Percentiles rank a stretch among this genome's conserved stretches.
Evolutionary conservation across 2,329 filamentous ascomycete species (phyloP).

Genomic region (Neofusicoccum kwambonambiense): DNA sequence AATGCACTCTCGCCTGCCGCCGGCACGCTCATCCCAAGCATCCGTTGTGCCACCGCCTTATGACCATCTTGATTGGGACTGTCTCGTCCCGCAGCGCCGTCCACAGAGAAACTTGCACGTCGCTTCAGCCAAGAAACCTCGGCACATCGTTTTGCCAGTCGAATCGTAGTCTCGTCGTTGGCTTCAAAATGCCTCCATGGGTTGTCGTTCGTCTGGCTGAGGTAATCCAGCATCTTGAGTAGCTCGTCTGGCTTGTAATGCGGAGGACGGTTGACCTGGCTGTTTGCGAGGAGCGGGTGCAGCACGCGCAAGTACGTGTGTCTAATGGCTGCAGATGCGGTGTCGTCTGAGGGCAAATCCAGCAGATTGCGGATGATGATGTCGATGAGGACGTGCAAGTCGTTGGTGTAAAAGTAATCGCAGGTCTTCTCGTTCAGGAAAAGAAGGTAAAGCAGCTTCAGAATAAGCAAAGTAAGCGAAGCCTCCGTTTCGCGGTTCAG

Average conservation of each 20-base stretch:
- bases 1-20: conserved; percentile 36
- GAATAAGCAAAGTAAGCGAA: conserved; percentile 88
- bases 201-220: conserved; percentile 58
- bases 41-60: conserved; percentile 38
- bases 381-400: conserved; percentile 88
- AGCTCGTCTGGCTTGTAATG: conserved; percentile 93
- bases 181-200: conserved; percentile 66
- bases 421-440: conserved; percentile 90
- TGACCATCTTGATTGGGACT: conserved; percentile 30
- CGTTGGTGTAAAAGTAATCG: conserved; percentile 99
- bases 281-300: conserved; percentile 86
- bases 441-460: conserved; percentile 91
- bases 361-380: conserved; percentile 97
- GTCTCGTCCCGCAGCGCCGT: not conserved
- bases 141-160: conserved; percentile 72
- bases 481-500: conserved; percentile 93
- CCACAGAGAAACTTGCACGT: conserved; percentile 1
- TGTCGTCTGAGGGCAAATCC: conserved; percentile 80
- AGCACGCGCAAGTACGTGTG: conserved; percentile 95
- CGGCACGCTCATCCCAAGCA: conserved; percentile 40
- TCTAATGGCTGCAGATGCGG: conserved; percentile 57
- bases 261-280: conserved; percentile 80
- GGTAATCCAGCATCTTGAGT: conserved; percentile 68
- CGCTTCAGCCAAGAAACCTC: conserved; percentile 66
- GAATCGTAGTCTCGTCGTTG: conserved; percentile 74